These are phyloP conservation scores for Metschnikowia shivogae DNA, from an alignment of 805 yeast species.

Conservation along the genomic window DNA sequence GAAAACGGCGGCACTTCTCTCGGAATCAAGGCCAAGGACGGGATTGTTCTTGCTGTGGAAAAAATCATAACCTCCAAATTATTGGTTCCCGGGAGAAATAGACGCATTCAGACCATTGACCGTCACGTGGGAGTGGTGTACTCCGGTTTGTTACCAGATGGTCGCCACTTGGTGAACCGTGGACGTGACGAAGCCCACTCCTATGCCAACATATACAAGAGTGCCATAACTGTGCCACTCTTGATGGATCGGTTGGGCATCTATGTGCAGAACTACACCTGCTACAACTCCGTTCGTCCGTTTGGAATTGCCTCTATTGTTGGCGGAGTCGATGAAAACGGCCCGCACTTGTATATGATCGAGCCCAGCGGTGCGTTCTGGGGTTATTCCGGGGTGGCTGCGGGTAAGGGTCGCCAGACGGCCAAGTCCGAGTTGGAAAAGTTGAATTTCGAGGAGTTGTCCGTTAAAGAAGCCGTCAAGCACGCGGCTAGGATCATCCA, in stretches of 20 bases:
- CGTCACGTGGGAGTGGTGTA: slow-evolving; percentile 92
- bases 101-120: slow-evolving; percentile 88
- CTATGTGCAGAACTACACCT: slow-evolving; percentile 91
- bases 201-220: slow-evolving; percentile 73
- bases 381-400: slow-evolving; percentile 97
- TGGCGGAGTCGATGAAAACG: slow-evolving; percentile 89
- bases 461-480: slow-evolving; percentile 79
- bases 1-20: slow-evolving; percentile 96
- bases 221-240: slow-evolving; percentile 72
- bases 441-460: slow-evolving; percentile 64
- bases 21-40: slow-evolving; percentile 89
- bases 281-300: slow-evolving; percentile 96
- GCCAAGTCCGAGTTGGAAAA: slow-evolving; percentile 97
- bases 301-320: slow-evolving; percentile 90
- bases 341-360: slow-evolving; percentile 90
- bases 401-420: slow-evolving; percentile 98
- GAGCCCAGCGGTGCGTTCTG: slow-evolving; percentile 97
- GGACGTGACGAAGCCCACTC: slow-evolving; percentile 88
- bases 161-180: slow-evolving; percentile 85
- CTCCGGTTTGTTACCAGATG: slow-evolving; percentile 95
- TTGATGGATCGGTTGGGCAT: slow-evolving; percentile 84
- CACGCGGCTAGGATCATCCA: slow-evolving; percentile 92
- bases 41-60: slow-evolving; percentile 96
- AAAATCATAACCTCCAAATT: slow-evolving; percentile 83
- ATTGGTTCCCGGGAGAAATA: slow-evolving; percentile 83